phyloP scores from a whole-genome alignment of 148 eudicot genomes.

The Pharnaceum exiguum region DNA sequence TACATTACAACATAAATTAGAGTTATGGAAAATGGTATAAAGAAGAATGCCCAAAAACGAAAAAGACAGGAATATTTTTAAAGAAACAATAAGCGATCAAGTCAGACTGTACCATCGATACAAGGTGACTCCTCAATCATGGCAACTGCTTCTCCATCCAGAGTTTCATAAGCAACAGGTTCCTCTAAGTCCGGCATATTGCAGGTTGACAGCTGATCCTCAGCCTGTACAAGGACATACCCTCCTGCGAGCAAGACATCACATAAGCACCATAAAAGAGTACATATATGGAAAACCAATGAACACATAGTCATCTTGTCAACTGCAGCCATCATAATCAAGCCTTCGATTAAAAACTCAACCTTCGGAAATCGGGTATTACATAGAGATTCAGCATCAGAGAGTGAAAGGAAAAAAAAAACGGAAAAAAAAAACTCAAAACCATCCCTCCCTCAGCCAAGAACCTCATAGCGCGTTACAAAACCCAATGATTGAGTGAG shows the following conservation, averaged over 20 bases:
- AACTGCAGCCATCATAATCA: no score
- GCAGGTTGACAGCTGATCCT: slow-evolving; percentile 16
- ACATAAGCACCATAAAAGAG: not conserved
- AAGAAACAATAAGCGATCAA: not conserved
- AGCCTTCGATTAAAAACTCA: no score
- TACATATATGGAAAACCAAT: not conserved
- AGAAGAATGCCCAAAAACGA: not conserved
- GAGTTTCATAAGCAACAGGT: slow-evolving; percentile 21
- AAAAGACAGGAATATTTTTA: not conserved
- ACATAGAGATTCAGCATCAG: no score
- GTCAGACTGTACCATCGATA: slow-evolving; percentile 16
- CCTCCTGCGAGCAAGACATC: slow-evolving; percentile 7
- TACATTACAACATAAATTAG: no score
- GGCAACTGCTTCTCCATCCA: slow-evolving; percentile 25
- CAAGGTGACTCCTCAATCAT: slow-evolving; percentile 27
- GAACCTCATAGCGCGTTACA: no score
- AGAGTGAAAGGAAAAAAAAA: no score
- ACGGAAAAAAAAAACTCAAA: no score
- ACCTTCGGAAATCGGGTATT: no score
- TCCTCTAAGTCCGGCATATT: slow-evolving; percentile 24
- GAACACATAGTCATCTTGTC: not conserved
- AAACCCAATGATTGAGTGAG: no score
- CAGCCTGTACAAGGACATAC: slow-evolving; percentile 8
- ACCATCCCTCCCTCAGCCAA: no score
- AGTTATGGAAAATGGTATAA: no score